Conservation (phyloP, 495 filamentous ascomycete species). For the Xylaria venustula region DNA sequence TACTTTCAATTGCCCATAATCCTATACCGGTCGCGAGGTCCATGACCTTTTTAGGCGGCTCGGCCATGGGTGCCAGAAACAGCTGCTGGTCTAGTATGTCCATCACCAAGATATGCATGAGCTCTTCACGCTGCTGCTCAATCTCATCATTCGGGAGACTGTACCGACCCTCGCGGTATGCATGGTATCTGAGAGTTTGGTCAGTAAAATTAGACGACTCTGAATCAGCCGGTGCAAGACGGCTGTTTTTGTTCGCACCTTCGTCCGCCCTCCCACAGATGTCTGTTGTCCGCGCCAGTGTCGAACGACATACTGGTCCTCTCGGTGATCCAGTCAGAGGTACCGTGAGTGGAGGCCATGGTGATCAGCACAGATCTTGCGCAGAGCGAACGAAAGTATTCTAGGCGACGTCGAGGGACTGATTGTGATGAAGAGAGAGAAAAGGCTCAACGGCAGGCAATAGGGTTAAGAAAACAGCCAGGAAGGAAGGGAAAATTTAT, state of each 20-base stretch:
- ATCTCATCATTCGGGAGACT: constrained; percentile 58
- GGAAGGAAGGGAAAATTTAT: constrained; percentile 11
- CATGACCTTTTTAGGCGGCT: constrained; percentile 22
- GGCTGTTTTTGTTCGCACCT: constrained; percentile 9
- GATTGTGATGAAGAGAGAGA: constrained; percentile 2
- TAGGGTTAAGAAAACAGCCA: background rate
- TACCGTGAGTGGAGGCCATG: constrained; percentile 12
- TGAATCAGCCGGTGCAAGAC: background rate
- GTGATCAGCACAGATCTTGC: background rate
- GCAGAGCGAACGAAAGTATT: background rate
- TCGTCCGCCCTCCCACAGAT: constrained; percentile 13
- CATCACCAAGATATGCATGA: constrained; percentile 60
- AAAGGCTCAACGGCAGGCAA: background rate
- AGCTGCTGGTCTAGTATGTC: constrained; percentile 46
- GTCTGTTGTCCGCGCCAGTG: background rate
- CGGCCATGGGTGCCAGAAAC: constrained; percentile 40
- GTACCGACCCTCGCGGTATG: constrained; percentile 55
- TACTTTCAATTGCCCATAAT: constrained; percentile 44
- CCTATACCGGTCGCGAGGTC: constrained; percentile 46
- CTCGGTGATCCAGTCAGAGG: constrained; percentile 1
- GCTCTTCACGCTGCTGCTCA: constrained; percentile 68
- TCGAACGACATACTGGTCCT: constrained; percentile 9
- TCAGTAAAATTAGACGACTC: background rate
- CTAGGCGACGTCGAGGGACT: background rate
- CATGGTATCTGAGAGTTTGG: constrained; percentile 44